Evolutionary conservation across 208 protist species (phyloP).

Genomic region (Angomonas ambiguus): DNA sequence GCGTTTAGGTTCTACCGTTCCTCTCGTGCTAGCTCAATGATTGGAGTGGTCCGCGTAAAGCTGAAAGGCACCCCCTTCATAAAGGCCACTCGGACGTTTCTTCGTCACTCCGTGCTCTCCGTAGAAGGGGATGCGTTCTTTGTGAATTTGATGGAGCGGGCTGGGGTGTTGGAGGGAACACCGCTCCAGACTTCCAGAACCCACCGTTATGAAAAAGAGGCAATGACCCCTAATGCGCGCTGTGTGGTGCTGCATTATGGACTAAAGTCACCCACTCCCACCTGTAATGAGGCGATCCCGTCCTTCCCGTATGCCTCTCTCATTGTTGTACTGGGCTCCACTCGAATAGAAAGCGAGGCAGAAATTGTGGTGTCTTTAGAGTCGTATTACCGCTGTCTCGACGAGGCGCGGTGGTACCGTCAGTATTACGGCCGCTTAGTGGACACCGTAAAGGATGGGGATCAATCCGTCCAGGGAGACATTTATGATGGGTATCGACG

Average conservation of each 20-base stretch:
- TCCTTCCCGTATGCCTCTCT: constrained; percentile 50
- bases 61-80: constrained; percentile 15
- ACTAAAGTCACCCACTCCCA: constrained; percentile 11
- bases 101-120: constrained; percentile 70
- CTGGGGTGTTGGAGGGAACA: constrained; percentile 29
- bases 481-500: neutral
- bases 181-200: neutral
- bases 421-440: constrained; percentile 24
- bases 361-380: constrained; percentile 60
- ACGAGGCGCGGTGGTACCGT: constrained; percentile 70
- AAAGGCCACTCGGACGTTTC: constrained; percentile 33
- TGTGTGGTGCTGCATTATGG: constrained; percentile 80
- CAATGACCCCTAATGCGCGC: constrained; percentile 79
- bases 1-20: constrained; percentile 43
- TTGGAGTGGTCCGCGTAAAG: constrained; percentile 23
- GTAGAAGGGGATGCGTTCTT: constrained; percentile 86
- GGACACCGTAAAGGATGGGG: neutral
- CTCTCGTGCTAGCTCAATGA: constrained; percentile 56
- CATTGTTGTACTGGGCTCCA: constrained; percentile 60
- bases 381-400: constrained; percentile 80
- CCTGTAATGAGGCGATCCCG: neutral
- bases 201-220: too few relatives aligned
- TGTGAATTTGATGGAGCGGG: constrained; percentile 43
- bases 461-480: neutral
- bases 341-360: constrained; percentile 38